These are phyloP conservation scores for Xerocomus spinulosus DNA, from an alignment of 768 basidiomycete species.

Conservation along the genomic window DNA sequence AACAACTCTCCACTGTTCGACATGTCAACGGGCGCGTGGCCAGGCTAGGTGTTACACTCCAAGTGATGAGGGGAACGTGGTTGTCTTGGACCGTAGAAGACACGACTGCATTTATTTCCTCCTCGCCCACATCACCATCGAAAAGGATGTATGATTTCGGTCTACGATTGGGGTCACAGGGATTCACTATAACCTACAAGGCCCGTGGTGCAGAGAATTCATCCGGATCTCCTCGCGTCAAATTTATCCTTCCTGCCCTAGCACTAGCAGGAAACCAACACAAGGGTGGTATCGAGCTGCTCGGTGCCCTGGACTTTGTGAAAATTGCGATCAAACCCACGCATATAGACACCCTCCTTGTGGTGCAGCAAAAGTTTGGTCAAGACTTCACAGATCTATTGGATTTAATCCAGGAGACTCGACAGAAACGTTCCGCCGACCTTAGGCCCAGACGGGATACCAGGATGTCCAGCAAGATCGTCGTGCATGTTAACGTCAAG, in stretches of 20 bases:
- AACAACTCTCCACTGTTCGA: constrained; percentile 22
- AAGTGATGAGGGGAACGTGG: constrained; percentile 89
- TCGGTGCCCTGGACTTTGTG: constrained; percentile 64
- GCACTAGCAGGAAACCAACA: constrained; percentile 60
- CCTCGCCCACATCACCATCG: constrained; percentile 30
- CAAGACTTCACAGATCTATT: constrained; percentile 84
- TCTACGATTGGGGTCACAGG: constrained; percentile 57
- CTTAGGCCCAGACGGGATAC: constrained; percentile 5
- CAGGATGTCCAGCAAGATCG: constrained; percentile 33
- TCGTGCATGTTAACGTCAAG: constrained; percentile 59
- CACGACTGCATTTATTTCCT: constrained; percentile 44
- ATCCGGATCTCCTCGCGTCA: constrained; percentile 46
- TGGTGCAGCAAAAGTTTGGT: constrained; percentile 85
- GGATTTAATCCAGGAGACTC: constrained; percentile 58
- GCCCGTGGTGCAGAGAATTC: constrained; percentile 33
- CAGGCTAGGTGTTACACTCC: constrained; percentile 57
- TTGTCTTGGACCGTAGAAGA: constrained; percentile 66
- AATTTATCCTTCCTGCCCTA: constrained; percentile 61
- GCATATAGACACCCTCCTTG: constrained; percentile 78
- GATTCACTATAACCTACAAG: constrained; percentile 53
- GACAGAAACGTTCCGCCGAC: constrained; percentile 27
- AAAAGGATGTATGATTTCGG: constrained; percentile 50
- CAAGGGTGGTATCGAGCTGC: constrained; percentile 40
- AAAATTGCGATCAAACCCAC: constrained; percentile 72
- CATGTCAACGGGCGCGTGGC: constrained; percentile 52